Base-by-base conservation (phyloP, 768 basidiomycete genomes). In the Agaricus subrufescens region DNA sequence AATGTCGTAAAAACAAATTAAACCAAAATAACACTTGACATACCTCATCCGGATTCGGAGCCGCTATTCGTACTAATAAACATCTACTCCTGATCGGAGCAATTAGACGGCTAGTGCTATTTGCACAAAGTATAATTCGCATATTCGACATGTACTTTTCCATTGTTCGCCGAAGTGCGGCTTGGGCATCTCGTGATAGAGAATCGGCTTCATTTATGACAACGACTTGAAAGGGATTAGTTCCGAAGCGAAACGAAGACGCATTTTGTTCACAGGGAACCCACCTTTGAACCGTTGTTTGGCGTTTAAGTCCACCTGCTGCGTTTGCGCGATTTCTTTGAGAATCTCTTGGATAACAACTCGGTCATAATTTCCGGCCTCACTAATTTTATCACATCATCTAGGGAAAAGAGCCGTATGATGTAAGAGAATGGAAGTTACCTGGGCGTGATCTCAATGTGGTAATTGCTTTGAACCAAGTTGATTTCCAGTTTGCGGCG, bases 91-190 rank as follows among this genome's bases (percentile, higher is more conserved):
- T 89, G 67, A 99, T 99, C 4, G 96, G 97, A 1, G 94, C 94
- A 66, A 99, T 98, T 52, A 99, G 87, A 61, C 88, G 87, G 66
- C 89, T 90, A 3, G 96, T 98, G 66, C 91, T 94, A 70, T 94
- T 95, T 23, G 95, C 94, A 67, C 95, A 98, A 0, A 99, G 79
- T 62, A 99, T 96, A 64, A 99, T 87, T 29, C 96, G 85, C 83
- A 99, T 83, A 69, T 98, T 99, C 42, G 87, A 85, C 90, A 97
- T 98, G 76, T 96, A 98, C 71, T 98, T 98, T 68, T 99, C 96
- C 96, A 98, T 99, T 9, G 96, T 99, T 56, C 96, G 81, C 65
- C 96, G 86, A 34, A 99, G 81, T 7, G 96, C 96, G 0, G 96
- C 94, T 75, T 99, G 96, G 1, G 96, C 96, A 72, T 99, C 96